Base-by-base conservation (phyloP, 176 grass and related monocot species). In the Eleusine coracana region DNA sequence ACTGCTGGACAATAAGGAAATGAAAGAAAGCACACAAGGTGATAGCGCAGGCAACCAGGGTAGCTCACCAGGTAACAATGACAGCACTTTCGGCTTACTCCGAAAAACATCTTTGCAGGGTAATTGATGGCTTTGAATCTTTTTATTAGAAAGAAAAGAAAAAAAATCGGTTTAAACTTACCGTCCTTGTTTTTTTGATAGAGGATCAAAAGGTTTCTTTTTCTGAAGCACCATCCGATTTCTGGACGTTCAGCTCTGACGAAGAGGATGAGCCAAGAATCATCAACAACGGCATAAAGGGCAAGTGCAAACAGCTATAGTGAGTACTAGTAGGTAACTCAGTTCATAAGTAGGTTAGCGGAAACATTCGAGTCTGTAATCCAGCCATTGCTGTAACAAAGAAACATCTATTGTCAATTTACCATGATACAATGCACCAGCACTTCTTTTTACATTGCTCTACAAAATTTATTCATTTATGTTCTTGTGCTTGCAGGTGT, bases 251-350 rank as follows among this genome's bases (percentile, higher is more conserved):
- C 38, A 60, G 16, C 21, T 75, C 49, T 51, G 34, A 76, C 59
- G 12, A 82, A 23, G 44, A 66, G 21, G 25, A 82, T 23, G 59
- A 74, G 31, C 39, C 31, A 11, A 3, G 36, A 49, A 41, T 39
- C 18, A 8, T 36, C 18, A 67, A 21, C 31, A 50, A 13, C 3
- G 45, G n/a, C 52, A 81, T 7, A 17, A 82, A 87, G 41, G 79
- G 79, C 71, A 78, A 80, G 48, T 70, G 78, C 51, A 68, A 70
- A 69, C 78, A 75, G 59, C 42, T 65, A 16, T 80, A 55, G 10
- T 67, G 77, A 79, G 62, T 79, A 34, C 31, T 34, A 54, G 51
- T 54, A 58, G 54, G 54, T 82, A 71, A 54, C 9, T 54, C 16
- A 58, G 61, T 8, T 10, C 2, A 46, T 10, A 46, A 12, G 11